Base-by-base conservation (phyloP, 352 stramenopile species). In the Halophytophthora polymorphica region DNA sequence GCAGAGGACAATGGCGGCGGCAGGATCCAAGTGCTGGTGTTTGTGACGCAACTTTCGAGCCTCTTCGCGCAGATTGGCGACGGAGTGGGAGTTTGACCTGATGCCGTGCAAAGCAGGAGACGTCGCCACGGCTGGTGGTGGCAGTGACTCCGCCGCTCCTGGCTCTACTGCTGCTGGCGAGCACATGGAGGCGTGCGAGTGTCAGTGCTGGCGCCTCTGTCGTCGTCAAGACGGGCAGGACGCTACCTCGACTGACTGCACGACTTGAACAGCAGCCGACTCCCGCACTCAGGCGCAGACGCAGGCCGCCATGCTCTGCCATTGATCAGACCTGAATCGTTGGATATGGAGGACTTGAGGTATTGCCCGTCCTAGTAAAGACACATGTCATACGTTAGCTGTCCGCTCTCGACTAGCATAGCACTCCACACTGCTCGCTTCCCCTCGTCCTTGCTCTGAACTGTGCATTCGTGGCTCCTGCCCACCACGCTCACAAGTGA, bases 331-430 rank as follows among this genome's bases (percentile, higher is more conserved):
- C 36, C 37, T 41, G 42, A 19, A 38, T 33, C 18, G 17, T 35
- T 22, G 36, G 0, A 25, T n/a, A 46, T 15, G 3, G 23, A 45
- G 29, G 38, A 23, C 34, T 50, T 10, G 21, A 38, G 44, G 42
- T 45, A 58, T 50, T 64, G 53, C 37, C 25, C 45, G 35, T 40
- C 23, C 45, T 51, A 62, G 45, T 41, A 44, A 44, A 34, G 25
- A 31, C 25, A 40, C 25, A 38, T 23, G 56, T 40, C 38, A 10
- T 44, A 42, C 44, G 23, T 34, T 45, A 37, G 36, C 35, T 52
- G 35, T 13, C 8, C 22, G 15, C 35, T 18, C 28, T 49, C 33
- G 46, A 53, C 34, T 55, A 34, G 42, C 50, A 21, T 42, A 18
- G 15, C 11, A 38, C 33, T 38, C 13, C 33, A 38, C 33, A 14